Base-by-base conservation (phyloP, 441 rosid species). In the Populus hybrid region DNA sequence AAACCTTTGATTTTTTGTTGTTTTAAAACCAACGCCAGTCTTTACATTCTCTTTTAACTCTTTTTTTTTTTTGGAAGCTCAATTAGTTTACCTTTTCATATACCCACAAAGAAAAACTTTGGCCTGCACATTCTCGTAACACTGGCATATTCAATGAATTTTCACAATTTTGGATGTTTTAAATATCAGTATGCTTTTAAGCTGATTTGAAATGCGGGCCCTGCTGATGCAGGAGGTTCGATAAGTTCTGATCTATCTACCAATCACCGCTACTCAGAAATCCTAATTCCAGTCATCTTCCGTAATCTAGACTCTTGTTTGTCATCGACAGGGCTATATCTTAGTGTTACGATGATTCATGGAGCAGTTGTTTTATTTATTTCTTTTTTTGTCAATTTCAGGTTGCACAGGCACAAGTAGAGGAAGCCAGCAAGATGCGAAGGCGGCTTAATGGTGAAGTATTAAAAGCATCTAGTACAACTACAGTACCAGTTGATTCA, bases 351-450 rank as follows among this genome's bases (percentile, higher is more conserved):
- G 9, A 38, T 38, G 46, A 38, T 38, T 14, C 18, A 16, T 14
- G 57, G 19, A 14, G 57, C 57, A 50, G 0, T 50, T 50, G 7
- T 50, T 5, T 46, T 50, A 50, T 4, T 50, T 46, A 14, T 4
- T 42, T 42, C 0, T 42, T 42, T 42, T 42, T 32, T 69, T 36
- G 70, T 80, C 57, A 28, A 78, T 26, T 74, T 67, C 79, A 91
- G 98, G 97, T 89, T 28, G 97, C 97, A 12, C 84, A 91, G 74
- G 98, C 91, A 78, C 95, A 89, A 68, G 88, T 76, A 0, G 89
- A 90, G 40, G 93, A 90, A 84, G 88, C 90, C 65, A 72, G 80
- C 80, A 79, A 73, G 68, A 94, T 91, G 95, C 77, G 83, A 74
- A 86, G 71, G 83, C 84, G 57, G 42, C 89, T 93, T 36, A 36